These are phyloP conservation scores for Apiospora rasikravindrae DNA, from an alignment of 2,329 filamentous ascomycete genomes.

Conservation along the genomic window DNA sequence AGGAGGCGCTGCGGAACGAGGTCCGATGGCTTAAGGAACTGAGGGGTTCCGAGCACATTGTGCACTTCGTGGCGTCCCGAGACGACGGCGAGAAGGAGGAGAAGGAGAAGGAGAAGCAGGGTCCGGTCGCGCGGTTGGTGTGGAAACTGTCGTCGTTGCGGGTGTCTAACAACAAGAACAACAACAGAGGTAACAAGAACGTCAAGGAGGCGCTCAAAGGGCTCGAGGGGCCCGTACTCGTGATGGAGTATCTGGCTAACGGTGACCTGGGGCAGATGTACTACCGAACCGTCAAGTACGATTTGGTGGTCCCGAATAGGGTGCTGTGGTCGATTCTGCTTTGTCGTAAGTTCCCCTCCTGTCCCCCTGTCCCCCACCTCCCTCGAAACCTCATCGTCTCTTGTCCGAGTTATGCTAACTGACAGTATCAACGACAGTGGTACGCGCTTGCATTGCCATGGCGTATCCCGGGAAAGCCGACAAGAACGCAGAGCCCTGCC, in stretches of 20 bases:
- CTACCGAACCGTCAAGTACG: not conserved
- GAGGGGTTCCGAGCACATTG: not conserved
- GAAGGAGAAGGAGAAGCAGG: not conserved
- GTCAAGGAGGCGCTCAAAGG: not conserved
- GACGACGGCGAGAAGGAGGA: not conserved
- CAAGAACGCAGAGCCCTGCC: not conserved
- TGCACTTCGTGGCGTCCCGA: not conserved
- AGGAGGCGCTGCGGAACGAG: not conserved
- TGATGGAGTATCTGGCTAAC: conserved; percentile 6
- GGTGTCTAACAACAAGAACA: not conserved
- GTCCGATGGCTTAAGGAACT: not conserved
- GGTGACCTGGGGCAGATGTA: not conserved
- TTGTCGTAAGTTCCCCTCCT: not conserved
- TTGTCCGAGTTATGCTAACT: not conserved
- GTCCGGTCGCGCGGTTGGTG: not conserved
- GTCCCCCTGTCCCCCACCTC: not conserved
- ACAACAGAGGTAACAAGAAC: not conserved
- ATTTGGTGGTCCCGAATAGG: not conserved
- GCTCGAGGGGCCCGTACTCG: not conserved
- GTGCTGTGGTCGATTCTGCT: not conserved
- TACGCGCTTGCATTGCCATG: conserved; percentile 5
- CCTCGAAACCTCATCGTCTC: not conserved
- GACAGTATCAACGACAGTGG: not conserved
- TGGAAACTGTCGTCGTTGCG: conserved; percentile 1
- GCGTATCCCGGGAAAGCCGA: not conserved